A percentile compares a stretch with the other conserved stretches of the same genome.
phyloP scores from a whole-genome alignment of 2,329 filamentous ascomycete species.

The Neofusicoccum cordaticola region DNA sequence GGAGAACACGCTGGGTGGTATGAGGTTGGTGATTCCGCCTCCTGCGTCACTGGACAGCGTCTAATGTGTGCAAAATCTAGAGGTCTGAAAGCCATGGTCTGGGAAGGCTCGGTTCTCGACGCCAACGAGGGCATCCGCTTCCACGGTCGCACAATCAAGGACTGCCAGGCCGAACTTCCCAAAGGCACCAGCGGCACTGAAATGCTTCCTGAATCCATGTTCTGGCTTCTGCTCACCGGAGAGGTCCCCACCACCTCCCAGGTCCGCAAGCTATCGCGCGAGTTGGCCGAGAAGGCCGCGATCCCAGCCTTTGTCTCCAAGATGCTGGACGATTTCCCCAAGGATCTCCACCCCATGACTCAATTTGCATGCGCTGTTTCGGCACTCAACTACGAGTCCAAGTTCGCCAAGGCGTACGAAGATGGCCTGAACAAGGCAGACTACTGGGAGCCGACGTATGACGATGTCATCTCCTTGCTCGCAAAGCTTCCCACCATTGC shows the following conservation, averaged over 20 bases:
- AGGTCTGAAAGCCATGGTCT: conserved; percentile 95
- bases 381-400: conserved; percentile 90
- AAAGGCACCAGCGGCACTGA: conserved; percentile 90
- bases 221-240: conserved; percentile 95
- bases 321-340: conserved; percentile 87
- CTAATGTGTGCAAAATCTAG: conserved; percentile 30
- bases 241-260: conserved; percentile 82
- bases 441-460: conserved; percentile 98
- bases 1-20: conserved; percentile 90
- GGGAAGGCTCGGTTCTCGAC: conserved; percentile 96
- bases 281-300: conserved; percentile 81
- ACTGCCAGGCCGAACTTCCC: conserved; percentile 89
- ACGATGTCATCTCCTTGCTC: conserved; percentile 88
- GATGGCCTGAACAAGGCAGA: conserved; percentile 88
- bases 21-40: conserved; percentile 58
- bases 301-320: conserved; percentile 81
- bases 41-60: neutral
- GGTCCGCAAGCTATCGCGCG: conserved; percentile 75
- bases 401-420: conserved; percentile 92
- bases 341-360: conserved; percentile 94
- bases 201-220: conserved; percentile 99
- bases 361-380: conserved; percentile 94
- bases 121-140: conserved; percentile 97
- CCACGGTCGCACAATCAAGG: conserved; percentile 96
- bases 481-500: conserved; percentile 96